A percentile compares a stretch with the other conserved stretches of the same genome.
phyloP scores from a whole-genome alignment of 2,329 filamentous ascomycete genomes.

The Xylariaceae sp. region DNA sequence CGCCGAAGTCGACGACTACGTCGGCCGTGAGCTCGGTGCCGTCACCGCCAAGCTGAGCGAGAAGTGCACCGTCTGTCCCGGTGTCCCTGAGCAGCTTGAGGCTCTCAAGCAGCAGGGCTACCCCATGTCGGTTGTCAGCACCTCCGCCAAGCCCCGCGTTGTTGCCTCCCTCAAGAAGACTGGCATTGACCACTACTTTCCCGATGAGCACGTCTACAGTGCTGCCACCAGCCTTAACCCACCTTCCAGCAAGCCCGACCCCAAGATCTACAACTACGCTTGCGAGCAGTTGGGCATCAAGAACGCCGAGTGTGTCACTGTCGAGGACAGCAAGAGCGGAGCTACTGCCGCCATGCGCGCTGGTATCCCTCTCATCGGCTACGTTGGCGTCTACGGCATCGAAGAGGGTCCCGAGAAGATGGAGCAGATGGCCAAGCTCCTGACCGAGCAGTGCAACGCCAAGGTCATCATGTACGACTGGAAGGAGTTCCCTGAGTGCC shows the following conservation, averaged over 20 bases:
- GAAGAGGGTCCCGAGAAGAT: constrained; percentile 47
- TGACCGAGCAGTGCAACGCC: constrained; percentile 50
- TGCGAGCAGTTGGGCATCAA: constrained; percentile 64
- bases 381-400: constrained; percentile 58
- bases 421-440: constrained; percentile 53
- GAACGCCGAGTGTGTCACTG: constrained; percentile 62
- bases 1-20: constrained; percentile 63
- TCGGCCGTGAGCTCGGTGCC: constrained; percentile 64
- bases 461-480: constrained; percentile 50
- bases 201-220: constrained; percentile 64
- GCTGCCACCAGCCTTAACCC: constrained; percentile 65
- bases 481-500: constrained; percentile 38
- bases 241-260: constrained; percentile 74
- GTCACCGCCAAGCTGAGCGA: constrained; percentile 67
- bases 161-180: constrained; percentile 66
- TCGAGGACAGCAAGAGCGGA: constrained; percentile 74
- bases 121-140: constrained; percentile 67
- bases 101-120: constrained; percentile 59
- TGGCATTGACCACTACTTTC: constrained; percentile 67
- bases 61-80: constrained; percentile 59
- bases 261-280: constrained; percentile 69
- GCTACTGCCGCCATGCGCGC: constrained; percentile 67
- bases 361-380: constrained; percentile 68
- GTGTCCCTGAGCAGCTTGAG: constrained; percentile 57
- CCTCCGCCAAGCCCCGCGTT: constrained; percentile 67